Percentiles rank a stretch among this genome's conserved stretches.
phyloP scores from a whole-genome alignment of 2,329 filamentous ascomycete genomes.

The Cryphonectria radicalis region DNA sequence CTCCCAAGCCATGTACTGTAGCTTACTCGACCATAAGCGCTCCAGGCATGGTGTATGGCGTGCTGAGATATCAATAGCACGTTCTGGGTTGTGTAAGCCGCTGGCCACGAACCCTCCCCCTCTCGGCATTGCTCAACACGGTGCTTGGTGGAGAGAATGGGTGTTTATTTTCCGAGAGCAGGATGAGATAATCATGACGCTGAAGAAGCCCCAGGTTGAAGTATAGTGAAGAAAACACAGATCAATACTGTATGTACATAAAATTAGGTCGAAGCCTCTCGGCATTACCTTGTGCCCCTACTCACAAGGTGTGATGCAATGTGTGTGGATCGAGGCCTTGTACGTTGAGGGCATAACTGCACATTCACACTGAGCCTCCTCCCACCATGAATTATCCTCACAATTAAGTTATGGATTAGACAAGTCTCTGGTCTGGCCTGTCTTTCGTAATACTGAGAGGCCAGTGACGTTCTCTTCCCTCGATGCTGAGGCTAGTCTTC shows the following conservation, averaged over 20 bases:
- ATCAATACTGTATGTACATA: background rate
- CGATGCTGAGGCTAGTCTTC: too few relatives aligned
- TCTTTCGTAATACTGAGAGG: slow-evolving; percentile 3
- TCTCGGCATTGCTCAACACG: background rate
- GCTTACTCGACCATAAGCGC: background rate
- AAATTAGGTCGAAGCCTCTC: background rate
- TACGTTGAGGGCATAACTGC: slow-evolving; percentile 10
- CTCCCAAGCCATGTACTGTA: background rate
- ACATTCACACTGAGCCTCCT: slow-evolving; percentile 9
- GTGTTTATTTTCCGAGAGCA: background rate
- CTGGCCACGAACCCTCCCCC: background rate
- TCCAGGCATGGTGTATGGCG: background rate
- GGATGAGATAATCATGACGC: background rate
- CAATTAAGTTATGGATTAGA: slow-evolving; percentile 15
- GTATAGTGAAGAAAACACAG: background rate
- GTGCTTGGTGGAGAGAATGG: background rate
- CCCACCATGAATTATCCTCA: slow-evolving; percentile 7
- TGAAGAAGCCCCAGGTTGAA: background rate
- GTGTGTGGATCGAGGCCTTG: background rate
- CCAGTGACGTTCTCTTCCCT: slow-evolving; percentile 1
- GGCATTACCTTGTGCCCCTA: too few relatives aligned
- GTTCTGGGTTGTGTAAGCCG: background rate
- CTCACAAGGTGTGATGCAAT: background rate
- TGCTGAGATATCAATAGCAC: background rate
- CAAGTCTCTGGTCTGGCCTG: slow-evolving; percentile 16